Evolutionary conservation across 768 basidiomycete species (phyloP), one percentile per base, ranked within the genome.

Genomic region (Tubosaeta sp.): DNA sequence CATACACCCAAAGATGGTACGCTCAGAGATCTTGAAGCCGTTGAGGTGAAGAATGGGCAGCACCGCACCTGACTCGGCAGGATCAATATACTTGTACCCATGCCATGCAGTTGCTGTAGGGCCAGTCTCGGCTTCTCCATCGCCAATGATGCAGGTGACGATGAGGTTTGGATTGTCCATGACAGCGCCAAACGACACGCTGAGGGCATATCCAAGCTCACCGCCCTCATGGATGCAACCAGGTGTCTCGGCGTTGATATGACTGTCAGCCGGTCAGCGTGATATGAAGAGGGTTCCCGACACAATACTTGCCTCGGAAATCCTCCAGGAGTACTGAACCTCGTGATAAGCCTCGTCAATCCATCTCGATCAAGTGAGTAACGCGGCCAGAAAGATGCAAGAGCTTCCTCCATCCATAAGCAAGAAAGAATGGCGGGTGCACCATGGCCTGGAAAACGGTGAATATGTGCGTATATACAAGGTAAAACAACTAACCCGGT

Each of bases 161-260:
- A 95, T 79, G 16, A 92, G 82, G 63, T 94, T 78, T 8, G 91
- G 92, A 57, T 90, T 86, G 66, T 97, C 93, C 88, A 95, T 92
- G 59, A 90, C 83, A 25, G 88, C 85, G 33, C 93, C 93, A 62
- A 90, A 95, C 1, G 90, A 78, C 9, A 91, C 91, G 38, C 84
- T 79, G 34, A 94, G 81, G 4, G 91, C 91, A 58, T 95, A 95
- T 8, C 93, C 92, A 13, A 95, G 79, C 67, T 95, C 93, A 27
- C 86, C 87, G 49, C 93, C 93, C 71, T 97, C 93, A 60, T 97
- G 93, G 56, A 97, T 95, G 4, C 82, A 77, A 6, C 93, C 93
- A 17, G 92, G 93, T 1, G 90, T 92, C 67, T 90, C 82, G 0
- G 91, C 87, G 53, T 91, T 88, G 58, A 87, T 81, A 52, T 86